These are phyloP conservation scores for Nitzschia sp. DNA, from an alignment of 108 stramenopile species.

Conservation along the genomic window DNA sequence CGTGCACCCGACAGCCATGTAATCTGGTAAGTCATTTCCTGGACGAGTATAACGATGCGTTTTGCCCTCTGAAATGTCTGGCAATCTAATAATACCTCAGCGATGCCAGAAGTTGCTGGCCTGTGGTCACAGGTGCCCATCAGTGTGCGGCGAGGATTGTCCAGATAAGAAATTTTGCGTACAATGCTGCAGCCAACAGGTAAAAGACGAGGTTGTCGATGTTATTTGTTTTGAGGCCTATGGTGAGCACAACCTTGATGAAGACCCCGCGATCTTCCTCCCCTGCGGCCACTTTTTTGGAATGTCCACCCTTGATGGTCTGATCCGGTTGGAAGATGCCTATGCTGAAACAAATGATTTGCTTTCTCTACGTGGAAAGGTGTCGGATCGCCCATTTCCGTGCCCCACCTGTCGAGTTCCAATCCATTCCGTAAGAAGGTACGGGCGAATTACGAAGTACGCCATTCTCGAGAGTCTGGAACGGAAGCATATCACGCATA, in stretches of 20 bases:
- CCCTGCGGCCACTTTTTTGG: not conserved
- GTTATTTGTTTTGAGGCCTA: not conserved
- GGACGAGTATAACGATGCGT: too few relatives aligned
- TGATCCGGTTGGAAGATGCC: not conserved
- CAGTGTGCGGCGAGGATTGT: constrained; percentile 54
- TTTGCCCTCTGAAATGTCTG: too few relatives aligned
- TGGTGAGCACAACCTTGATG: not conserved
- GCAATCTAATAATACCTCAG: too few relatives aligned
- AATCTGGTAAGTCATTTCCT: constrained; percentile 4
- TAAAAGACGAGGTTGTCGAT: not conserved
- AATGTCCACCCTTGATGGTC: not conserved
- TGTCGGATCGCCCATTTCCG: not conserved
- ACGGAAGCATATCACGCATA: not conserved
- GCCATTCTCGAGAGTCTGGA: not conserved
- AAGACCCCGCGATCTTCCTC: not conserved
- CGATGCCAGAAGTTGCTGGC: constrained; percentile 44
- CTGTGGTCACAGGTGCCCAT: constrained; percentile 55
- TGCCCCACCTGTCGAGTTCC: not conserved
- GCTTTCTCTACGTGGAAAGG: not conserved
- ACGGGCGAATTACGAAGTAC: not conserved
- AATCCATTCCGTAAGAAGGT: not conserved
- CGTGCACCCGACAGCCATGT: constrained; percentile 46
- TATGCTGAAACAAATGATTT: not conserved
- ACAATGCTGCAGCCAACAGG: constrained; percentile 24
- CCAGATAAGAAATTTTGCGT: constrained; percentile 36